Evolutionary conservation across 768 basidiomycete species (phyloP).

Genomic region (Lepiota brunneoincarnata): DNA sequence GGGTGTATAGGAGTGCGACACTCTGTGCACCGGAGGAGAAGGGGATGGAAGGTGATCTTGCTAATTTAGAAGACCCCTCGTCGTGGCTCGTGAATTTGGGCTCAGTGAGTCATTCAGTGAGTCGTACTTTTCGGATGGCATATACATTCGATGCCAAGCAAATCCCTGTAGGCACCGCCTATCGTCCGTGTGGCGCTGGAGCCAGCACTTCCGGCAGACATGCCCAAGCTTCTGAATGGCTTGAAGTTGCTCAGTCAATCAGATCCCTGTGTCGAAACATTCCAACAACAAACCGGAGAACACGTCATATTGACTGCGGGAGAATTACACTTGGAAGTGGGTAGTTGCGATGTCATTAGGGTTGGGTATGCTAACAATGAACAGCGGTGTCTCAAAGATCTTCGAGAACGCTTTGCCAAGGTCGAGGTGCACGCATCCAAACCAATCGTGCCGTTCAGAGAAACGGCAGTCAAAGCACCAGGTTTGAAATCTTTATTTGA

Average conservation of each 20-base stretch:
- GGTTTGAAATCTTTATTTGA: constrained; percentile 41
- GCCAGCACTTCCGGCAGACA: constrained; percentile 76
- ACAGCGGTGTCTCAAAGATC: constrained; percentile 92
- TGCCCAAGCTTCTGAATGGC: constrained; percentile 85
- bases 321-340: constrained; percentile 91
- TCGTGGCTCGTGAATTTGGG: constrained; percentile 80
- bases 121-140: constrained; percentile 14
- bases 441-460: constrained; percentile 96
- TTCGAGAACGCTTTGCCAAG: constrained; percentile 92
- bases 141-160: background rate
- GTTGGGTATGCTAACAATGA: constrained; percentile 4
- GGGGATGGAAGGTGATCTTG: constrained; percentile 33
- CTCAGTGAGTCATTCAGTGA: constrained; percentile 60
- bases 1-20: constrained; percentile 88
- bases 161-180: constrained; percentile 60
- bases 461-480: constrained; percentile 80
- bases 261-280: constrained; percentile 96
- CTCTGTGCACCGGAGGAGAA: constrained; percentile 64
- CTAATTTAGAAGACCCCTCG: constrained; percentile 30
- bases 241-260: constrained; percentile 89
- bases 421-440: constrained; percentile 92
- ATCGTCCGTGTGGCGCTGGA: constrained; percentile 96
- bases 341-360: constrained; percentile 11
- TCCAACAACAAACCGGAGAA: constrained; percentile 96
- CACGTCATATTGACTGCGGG: constrained; percentile 96